Evolutionary conservation across 371 early-diverging fungal species (phyloP), one percentile per base, ranked within the genome.

Genomic region (Conidiobolus incongruus): DNA sequence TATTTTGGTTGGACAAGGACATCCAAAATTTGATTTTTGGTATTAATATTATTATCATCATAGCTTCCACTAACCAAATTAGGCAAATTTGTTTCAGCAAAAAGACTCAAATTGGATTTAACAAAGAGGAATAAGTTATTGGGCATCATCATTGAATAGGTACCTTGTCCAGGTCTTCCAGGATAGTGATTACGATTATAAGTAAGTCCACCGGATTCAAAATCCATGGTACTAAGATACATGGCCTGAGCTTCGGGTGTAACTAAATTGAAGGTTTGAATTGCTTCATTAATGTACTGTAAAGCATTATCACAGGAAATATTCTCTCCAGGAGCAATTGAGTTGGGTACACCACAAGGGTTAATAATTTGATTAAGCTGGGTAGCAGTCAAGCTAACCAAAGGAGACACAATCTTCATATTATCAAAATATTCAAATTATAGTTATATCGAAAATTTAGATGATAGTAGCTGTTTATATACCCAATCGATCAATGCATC

Each of bases 111-210:
- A 15, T 22, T 24, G 20, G 10, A 10, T 31, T 43, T 43, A 43
- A 33, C 16, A 21, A 43, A 43, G 15, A 13, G 15, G 20, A 19
- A 35, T 4, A 43, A 21, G 43, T 43, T 43, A 21, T 31, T 11
- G 32, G 34, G 32, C 34, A 43, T 33, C 34, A 43, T 31, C 43
- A 43, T 43, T 10, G 34, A 33, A 33, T 22, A 13, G 13, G 43
- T 43, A 17, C 43, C 43, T 23, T 43, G 43, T 7, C 43, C 43
- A 17, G 31, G 31, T 4, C 43, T 8, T 17, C 43, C 43, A 33
- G 43, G 43, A 19, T 6, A 43, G 15, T 29, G 26, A 17, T 43
- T 43, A 11, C 34, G n/a, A 34, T 43, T 43, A 22, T 29, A 43
- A 12, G 43, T 32, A 8, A 43, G 22, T 7, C 23, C 23, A 20